Conservation (phyloP, 2,329 filamentous ascomycete genomes). For the Hysterium pulicare region DNA sequence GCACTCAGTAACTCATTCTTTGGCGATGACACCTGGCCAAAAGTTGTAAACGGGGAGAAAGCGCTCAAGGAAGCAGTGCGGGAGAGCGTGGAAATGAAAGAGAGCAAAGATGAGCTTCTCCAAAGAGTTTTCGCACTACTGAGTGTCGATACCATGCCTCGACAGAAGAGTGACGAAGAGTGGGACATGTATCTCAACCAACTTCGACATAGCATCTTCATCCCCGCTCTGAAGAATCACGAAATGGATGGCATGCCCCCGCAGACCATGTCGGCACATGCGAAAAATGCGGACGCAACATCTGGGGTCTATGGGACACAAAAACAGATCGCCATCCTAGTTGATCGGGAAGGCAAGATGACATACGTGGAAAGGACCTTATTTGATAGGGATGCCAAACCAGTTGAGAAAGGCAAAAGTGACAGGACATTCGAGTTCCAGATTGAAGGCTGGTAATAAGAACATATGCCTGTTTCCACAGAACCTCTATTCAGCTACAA, state of each 20-base stretch:
- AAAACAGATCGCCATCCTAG: conserved; percentile 61
- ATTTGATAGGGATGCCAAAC: conserved; percentile 51
- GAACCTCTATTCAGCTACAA: no score
- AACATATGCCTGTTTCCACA: no score
- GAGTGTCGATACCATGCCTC: conserved; percentile 54
- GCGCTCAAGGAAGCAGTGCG: conserved; percentile 50
- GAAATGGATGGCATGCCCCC: conserved; percentile 39
- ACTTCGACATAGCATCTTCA: conserved; percentile 59
- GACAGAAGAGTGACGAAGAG: conserved; percentile 45
- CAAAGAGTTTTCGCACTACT: conserved; percentile 52
- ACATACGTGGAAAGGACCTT: conserved; percentile 63
- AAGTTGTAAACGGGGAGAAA: conserved; percentile 57
- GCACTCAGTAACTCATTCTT: conserved; percentile 62
- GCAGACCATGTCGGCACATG: conserved; percentile 40
- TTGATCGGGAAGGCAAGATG: conserved; percentile 52
- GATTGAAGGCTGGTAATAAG: conserved; percentile 42
- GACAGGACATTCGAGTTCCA: conserved; percentile 49
- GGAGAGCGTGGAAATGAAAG: conserved; percentile 40
- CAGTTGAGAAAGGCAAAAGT: conserved; percentile 44
- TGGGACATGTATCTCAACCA: conserved; percentile 56
- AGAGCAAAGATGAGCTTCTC: conserved; percentile 50
- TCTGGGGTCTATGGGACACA: conserved; percentile 61
- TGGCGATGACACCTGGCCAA: conserved; percentile 59
- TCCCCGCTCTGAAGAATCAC: conserved; percentile 54
- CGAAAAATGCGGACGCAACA: conserved; percentile 37